Base-by-base conservation (phyloP, 352 stramenopile species). In the Phytophthora pinifolia region DNA sequence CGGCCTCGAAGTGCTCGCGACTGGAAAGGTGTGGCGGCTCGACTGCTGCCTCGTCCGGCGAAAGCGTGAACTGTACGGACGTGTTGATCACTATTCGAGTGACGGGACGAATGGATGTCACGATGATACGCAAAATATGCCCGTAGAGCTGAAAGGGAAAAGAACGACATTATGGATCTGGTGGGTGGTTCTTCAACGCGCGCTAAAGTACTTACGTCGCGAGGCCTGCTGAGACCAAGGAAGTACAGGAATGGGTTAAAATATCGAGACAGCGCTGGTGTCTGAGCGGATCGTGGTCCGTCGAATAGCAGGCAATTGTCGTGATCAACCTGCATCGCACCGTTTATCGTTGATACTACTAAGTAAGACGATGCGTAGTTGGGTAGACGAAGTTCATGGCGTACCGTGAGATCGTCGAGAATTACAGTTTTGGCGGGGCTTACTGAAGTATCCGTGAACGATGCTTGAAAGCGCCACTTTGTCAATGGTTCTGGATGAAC, bases 31-130 rank as follows among this genome's bases (percentile, higher is more conserved):
- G 7, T 64, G 47, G 49, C 27, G 57, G 57, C 15, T 59, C 15
- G 6, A 63, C 49, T 3, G 45, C 32, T 17, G 41, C 46, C 14
- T 65, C 59, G 12, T 67, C 54, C 5, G 54, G 52, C 6, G 39
- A 65, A 1, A 39, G 39, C 9, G 72, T 74, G 35, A 84, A 86
- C 10, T 84, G 68, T 10, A 86, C 74, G 6, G 62, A 60, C 8
- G 74, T 81, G 54, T 88, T 64, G 56, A 88, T 81, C 42, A 86
- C 77, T 3, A 76, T 67, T 15, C 69, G 70, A 4, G 52, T 62
- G 5, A 83, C 58, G 2, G 77, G 77, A 22, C 34, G 31, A 3
- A 67, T 70, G 2, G 74, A 76, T 9, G 57, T 49, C 22, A 88
- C 75, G 25, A 76, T 43, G 30, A 86, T 81, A 38, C 56, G 59